Percentiles rank a stretch among this genome's conserved stretches.
phyloP scores from a whole-genome alignment of 2,329 filamentous ascomycete species.

The Nigrospora sphaerica region DNA sequence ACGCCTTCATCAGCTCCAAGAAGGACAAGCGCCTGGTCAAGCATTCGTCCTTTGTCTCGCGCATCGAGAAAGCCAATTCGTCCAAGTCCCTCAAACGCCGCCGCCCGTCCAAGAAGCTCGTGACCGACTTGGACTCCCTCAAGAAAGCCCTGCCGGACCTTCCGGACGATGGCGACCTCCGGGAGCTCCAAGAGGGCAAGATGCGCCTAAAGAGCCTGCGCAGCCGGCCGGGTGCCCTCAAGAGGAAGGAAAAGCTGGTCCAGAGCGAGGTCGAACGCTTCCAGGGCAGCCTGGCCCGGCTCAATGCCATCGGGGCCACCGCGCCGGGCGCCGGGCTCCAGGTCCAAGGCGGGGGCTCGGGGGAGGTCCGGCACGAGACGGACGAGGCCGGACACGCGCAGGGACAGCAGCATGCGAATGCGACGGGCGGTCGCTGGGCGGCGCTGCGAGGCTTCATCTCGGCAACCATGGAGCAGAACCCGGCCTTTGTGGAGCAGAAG shows the following conservation, averaged over 20 bases:
- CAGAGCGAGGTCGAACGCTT: slow-evolving; percentile 78
- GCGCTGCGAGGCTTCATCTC: slow-evolving; percentile 79
- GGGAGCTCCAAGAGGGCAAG: slow-evolving; percentile 46
- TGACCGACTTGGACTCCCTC: slow-evolving; percentile 66
- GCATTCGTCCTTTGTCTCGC: slow-evolving; percentile 71
- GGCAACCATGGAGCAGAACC: slow-evolving; percentile 82
- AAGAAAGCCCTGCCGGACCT: slow-evolving; percentile 71
- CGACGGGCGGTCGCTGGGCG: slow-evolving; percentile 63
- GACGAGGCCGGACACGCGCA: slow-evolving; percentile 9
- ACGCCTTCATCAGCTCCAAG: slow-evolving; percentile 65
- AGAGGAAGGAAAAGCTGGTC: slow-evolving; percentile 75
- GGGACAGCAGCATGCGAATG: slow-evolving; percentile 10
- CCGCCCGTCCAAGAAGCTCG: slow-evolving; percentile 69
- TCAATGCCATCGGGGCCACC: slow-evolving; percentile 38
- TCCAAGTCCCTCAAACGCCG: slow-evolving; percentile 53
- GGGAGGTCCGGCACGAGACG: slow-evolving; percentile 2
- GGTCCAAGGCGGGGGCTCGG: slow-evolving; percentile 1
- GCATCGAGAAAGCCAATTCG: slow-evolving; percentile 55
- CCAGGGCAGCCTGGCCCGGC: slow-evolving; percentile 70
- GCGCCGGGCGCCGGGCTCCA: background rate
- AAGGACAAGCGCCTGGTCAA: slow-evolving; percentile 78
- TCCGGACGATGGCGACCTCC: slow-evolving; percentile 38
- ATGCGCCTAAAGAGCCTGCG: slow-evolving; percentile 69
- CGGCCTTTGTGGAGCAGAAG: slow-evolving; percentile 51
- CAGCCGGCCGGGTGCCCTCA: slow-evolving; percentile 71